These are phyloP conservation scores for Neoboletus magnificus DNA, from an alignment of 768 basidiomycete species.

Conservation along the genomic window DNA sequence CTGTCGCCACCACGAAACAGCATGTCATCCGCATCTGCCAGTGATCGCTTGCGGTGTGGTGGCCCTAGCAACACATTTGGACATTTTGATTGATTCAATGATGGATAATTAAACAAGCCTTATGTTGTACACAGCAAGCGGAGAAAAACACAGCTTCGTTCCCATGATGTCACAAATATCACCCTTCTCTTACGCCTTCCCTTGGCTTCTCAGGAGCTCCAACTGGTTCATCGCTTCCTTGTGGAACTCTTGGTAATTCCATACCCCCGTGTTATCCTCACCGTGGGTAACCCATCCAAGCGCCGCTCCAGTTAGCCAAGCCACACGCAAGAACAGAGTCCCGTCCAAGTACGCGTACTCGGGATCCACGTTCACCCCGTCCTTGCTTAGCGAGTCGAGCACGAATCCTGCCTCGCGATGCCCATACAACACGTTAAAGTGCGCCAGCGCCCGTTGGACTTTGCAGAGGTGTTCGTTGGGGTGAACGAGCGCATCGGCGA, in stretches of 20 bases:
- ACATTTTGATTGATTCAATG: background rate
- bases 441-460: constrained; percentile 47
- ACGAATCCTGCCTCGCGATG: constrained; percentile 35
- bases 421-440: constrained; percentile 46
- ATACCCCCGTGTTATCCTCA: constrained; percentile 23
- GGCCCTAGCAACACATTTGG: background rate
- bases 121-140: background rate
- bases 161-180: background rate
- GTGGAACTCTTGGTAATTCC: constrained; percentile 32
- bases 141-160: background rate
- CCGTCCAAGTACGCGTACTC: constrained; percentile 54
- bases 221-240: constrained; percentile 21
- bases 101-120: background rate
- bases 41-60: too few relatives aligned
- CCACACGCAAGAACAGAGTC: constrained; percentile 57
- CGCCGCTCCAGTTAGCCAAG: constrained; percentile 47
- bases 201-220: constrained; percentile 21
- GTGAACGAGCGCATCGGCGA: constrained; percentile 51
- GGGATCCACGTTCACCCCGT: constrained; percentile 37
- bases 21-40: too few relatives aligned
- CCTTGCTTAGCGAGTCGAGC: constrained; percentile 20
- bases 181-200: constrained; percentile 6
- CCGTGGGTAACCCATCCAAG: constrained; percentile 42
- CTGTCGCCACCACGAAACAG: background rate
- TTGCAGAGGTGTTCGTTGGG: constrained; percentile 57